Evolutionary conservation across 2,329 filamentous ascomycete species (phyloP), one percentile per base, ranked within the genome.

Genomic region (Phyllosticta citrichinensis): DNA sequence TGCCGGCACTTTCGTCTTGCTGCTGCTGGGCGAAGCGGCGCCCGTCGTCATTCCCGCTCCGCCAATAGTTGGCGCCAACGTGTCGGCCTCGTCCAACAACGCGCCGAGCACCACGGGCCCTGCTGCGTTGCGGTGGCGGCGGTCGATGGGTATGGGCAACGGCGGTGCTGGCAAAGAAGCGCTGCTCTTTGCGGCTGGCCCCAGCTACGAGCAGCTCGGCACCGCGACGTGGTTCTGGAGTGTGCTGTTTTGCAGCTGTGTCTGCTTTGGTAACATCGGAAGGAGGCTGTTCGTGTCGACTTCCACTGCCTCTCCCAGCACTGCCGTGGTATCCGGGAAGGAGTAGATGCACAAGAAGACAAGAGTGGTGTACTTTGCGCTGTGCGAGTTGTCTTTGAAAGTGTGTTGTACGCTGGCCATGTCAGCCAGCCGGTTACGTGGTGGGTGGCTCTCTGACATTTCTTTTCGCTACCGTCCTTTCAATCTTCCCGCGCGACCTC

Each of bases 231-330:
- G 94, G 93, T 87, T 96, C 69, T 81, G 93, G 24, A 96, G 91
- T 69, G 91, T 97, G 25, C 76, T 99, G 57, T 99, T 97, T 72
- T 97, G 94, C 75, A 95, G 90, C 69, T 91, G 90, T 67, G 84
- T 97, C 10, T 97, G 92, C 75, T 97, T 99, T 79, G 94, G 94
- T 11, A 97, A 96, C 70, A 91, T 99, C 69, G 94, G 94, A 12
- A 81, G 94, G 64, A 81, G 89, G 64, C 75, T 97, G 65, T 47
- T 47, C n/a, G 40, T 47, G 5, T 47, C 40, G 6, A 47, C 40
- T 5, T 30, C 27, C 9, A 10, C 27, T 10, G 27, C 6, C 25
- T 27, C 9, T 10, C 9, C 27, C 27, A 10, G 27, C 27, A 10
- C 27, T 30, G 27, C 14, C 17, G 14, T n/a, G 2, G 40, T 8